A percentile compares a stretch with the other conserved stretches of the same genome.
phyloP scores from a whole-genome alignment of 2,329 filamentous ascomycete genomes.

The Sporothrix sp. region DNA sequence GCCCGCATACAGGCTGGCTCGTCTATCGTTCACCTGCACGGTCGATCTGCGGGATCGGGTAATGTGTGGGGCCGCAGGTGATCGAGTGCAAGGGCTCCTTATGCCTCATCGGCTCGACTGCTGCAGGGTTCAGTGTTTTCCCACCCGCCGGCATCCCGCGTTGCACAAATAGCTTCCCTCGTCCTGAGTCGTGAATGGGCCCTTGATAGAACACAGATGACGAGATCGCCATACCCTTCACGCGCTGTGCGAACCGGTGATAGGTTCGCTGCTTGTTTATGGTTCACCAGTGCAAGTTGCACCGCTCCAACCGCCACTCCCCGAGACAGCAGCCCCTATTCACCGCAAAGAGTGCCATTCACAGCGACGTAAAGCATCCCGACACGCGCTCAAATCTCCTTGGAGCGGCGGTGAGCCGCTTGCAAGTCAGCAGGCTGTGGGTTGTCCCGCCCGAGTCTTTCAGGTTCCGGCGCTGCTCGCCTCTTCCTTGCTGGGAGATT shows the following conservation, averaged over 20 bases:
- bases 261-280: background rate
- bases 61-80: constrained; percentile 3
- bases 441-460: background rate
- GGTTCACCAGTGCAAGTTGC: background rate
- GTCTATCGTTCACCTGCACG: background rate
- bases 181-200: background rate
- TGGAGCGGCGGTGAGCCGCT: constrained; percentile 4
- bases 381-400: too few species aligned
- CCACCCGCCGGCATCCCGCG: too few species aligned
- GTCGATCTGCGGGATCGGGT: constrained; percentile 10
- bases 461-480: too few species aligned
- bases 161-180: too few species aligned
- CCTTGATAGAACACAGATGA: background rate
- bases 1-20: too few species aligned
- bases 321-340: constrained; percentile 1
- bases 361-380: too few species aligned
- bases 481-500: too few species aligned
- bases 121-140: background rate
- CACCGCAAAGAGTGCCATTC: too few species aligned
- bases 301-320: background rate
- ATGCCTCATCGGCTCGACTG: background rate
- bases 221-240: too few species aligned
- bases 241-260: too few species aligned
- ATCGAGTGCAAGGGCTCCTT: constrained; percentile 1
- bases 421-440: background rate